Conservation (phyloP, 306 rosid genomes). For the Styphnolobium japonicum region DNA sequence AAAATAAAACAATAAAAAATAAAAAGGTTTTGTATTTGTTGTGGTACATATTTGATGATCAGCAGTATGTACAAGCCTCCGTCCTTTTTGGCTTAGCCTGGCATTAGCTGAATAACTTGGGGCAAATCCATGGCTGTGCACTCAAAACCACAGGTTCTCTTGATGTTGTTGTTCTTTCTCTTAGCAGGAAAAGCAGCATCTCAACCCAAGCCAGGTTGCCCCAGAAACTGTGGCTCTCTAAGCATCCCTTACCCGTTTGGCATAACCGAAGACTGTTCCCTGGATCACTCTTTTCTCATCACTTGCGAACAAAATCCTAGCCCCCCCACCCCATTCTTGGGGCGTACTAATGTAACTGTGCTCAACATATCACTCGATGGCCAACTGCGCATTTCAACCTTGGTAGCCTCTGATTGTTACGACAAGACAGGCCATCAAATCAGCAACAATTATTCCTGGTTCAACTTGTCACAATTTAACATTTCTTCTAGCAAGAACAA, state of each 20-base stretch:
- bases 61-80: too few relatives aligned
- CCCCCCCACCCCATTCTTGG: neutral
- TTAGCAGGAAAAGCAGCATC: neutral
- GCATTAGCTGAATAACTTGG: too few relatives aligned
- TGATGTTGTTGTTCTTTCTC: too few relatives aligned
- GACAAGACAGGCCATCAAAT: neutral
- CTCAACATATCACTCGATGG: neutral
- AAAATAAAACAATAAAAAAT: too few relatives aligned
- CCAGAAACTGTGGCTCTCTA: neutral
- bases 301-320: neutral
- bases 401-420: neutral
- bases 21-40: too few relatives aligned
- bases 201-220: neutral
- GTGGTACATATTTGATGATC: too few relatives aligned
- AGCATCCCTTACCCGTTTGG: slow-evolving; percentile 19
- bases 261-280: neutral
- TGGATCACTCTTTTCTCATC: neutral
- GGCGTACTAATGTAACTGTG: neutral
- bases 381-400: neutral
- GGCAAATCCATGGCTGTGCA: too few relatives aligned
- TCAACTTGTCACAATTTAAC: neutral
- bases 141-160: too few relatives aligned
- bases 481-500: neutral
- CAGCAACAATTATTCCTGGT: neutral
- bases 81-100: too few relatives aligned